A percentile compares a stretch with the other conserved stretches of the same genome.
Evolutionary conservation across 352 stramenopile genomes (phyloP).

Genomic region (Plasmopara viticola): DNA sequence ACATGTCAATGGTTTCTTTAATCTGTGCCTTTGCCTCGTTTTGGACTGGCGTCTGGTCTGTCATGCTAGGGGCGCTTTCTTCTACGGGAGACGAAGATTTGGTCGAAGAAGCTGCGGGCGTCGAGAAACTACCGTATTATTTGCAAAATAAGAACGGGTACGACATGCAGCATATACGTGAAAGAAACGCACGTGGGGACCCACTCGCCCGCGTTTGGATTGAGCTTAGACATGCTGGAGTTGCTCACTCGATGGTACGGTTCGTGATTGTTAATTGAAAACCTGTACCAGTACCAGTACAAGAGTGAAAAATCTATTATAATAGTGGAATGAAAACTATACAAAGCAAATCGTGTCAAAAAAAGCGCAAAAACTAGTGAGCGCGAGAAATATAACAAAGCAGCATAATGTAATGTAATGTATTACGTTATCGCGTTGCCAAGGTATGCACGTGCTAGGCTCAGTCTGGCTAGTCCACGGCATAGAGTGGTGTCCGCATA

Average conservation of each 20-base stretch:
- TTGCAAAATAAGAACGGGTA: background rate
- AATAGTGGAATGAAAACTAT: too few species aligned
- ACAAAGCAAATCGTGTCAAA: too few species aligned
- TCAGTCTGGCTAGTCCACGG: too few species aligned
- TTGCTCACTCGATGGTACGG: background rate
- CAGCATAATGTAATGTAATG: too few species aligned
- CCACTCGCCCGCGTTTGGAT: conserved; percentile 80
- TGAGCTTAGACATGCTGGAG: conserved; percentile 45
- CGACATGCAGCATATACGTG: background rate
- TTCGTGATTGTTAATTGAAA: too few species aligned
- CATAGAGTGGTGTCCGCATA: too few species aligned
- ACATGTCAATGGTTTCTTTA: background rate
- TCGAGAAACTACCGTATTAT: conserved; percentile 24
- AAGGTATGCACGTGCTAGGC: too few species aligned
- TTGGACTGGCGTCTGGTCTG: conserved; percentile 1
- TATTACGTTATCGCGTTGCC: too few species aligned
- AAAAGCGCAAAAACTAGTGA: too few species aligned
- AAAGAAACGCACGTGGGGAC: conserved; percentile 54
- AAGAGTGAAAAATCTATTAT: too few species aligned
- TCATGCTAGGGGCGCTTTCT: conserved; percentile 2
- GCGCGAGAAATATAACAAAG: too few species aligned
- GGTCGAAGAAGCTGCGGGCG: conserved; percentile 16
- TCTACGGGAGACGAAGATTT: conserved; percentile 19
- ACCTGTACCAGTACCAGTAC: too few species aligned
- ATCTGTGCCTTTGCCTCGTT: conserved; percentile 7